Evolutionary conservation across 202 grass and related monocot species (phyloP), one percentile per base, ranked within the genome.

Genomic region (Brachypodium distachyon): DNA sequence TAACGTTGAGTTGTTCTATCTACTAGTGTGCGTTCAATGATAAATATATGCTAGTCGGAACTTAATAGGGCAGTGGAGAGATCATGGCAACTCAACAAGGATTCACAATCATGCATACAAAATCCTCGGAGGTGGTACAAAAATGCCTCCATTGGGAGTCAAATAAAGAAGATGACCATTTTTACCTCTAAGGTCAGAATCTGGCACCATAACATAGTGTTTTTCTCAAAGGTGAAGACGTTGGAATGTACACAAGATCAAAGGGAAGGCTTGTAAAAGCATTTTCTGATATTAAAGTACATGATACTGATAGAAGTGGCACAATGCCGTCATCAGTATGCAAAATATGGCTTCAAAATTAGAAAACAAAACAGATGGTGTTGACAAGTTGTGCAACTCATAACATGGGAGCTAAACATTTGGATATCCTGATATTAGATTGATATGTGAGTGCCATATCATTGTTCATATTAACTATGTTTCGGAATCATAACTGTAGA

Each of bases 261-360:
- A 69, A 97, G 82, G 65, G 89, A 72, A 97, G 91, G 70, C 87
- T 94, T 79, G 95, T 97, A 84, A 94, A 97, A 77, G 91, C 91
- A 88, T 97, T 97, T 81, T 93, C 91, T 81, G 91, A 86, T 89
- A 97, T 97, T 72, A 73, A 89, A 68, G 81, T 76, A 41, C 91
- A 86, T 49, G 95, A 91, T 77, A 94, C 79, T 72, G 94, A 87
- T 36, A 97, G 69, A 81, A 87, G 70, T 77, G 95, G 91, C 66
- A 94, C 89, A 10, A 82, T 97, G 77, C 89, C 91, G 47, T 92
- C 92, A 73, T 92, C 89, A 77, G 79, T 97, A 91, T 97, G 87
- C 59, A 92, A 66, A 41, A 77, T 72, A 66, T 67, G 48, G 9
- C 33, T 79, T 83, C 19, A 68, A 52, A 78, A 82, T 93, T 73